Evolutionary conservation across 345 rosid species (phyloP), one percentile per base, ranked within the genome.

Genomic region (Murraya paniculata): DNA sequence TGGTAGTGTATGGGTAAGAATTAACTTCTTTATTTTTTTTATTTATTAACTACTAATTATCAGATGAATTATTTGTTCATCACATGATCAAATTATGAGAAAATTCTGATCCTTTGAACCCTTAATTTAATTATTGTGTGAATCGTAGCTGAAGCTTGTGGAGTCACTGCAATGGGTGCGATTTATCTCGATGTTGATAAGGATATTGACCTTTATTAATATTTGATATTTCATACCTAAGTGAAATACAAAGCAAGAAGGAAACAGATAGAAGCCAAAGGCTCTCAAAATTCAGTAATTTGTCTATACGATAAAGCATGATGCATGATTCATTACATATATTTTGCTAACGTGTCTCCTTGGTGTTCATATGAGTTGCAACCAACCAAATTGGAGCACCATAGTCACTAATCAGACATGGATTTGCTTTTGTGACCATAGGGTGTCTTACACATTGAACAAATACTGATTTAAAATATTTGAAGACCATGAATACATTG

Each of bases 331-430:
- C 50, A 27, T 68, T 13, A 18, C 31, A 48, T 38, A 39, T 64
- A n/a, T 45, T 45, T 11, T 6, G 69, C 41, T 45, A 38, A 80
- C 69, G 76, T 80, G 84, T 78, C 82, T 77, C 68, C 81, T 71
- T 25, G 1, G 74, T 25, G 74, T 35, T 73, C 77, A 73, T 48
- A 68, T 69, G 77, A 24, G 59, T 71, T 72, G 73, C 38, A 56
- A 68, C 62, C 81, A 75, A 73, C 77, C 64, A 67, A 64, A 55
- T 57, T 39, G 81, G 73, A 62, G 81, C 82, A 85, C 80, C 62
- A 53, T 70, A 30, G 45, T 59, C 59, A 61, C 9, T 41, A 27
- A 39, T 9, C 55, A 38, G 38, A 38, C 36, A 30, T 30, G 45
- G 58, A 38, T 41, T 60, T 38, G 50, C 50, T 3, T 3, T 45